Evolutionary conservation across 2,329 filamentous ascomycete species (phyloP), one percentile per base, ranked within the genome.

Genomic region (Scytalidium sp.): DNA sequence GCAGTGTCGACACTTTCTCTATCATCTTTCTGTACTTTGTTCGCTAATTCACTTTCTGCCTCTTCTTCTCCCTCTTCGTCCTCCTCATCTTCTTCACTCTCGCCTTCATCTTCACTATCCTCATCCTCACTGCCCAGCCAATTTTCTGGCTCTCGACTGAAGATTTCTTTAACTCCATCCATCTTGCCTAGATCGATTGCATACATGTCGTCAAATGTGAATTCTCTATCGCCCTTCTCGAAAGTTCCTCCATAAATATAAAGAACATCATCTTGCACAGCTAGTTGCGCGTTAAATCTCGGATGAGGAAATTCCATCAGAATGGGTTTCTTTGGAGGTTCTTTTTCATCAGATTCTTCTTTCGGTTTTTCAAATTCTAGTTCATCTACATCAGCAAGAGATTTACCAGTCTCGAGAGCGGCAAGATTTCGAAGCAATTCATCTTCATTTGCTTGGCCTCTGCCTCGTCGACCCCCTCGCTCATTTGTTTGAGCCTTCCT

Each of bases 231-330:
- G 17, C 90, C 93, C 65, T 96, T 94, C 65, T 99, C 94, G 61
- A 88, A 97, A 0, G 93, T 99, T 17, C 94, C 94, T 23, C 94
- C 92, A 63, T 95, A 97, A 47, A 97, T 90, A 70, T 93, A 99
- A 1, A 97, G 77, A 8, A 89, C 84, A 66, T 99, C 94, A 57
- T 92, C 90, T 69, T 97, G 92, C 1, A 97, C 90, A 1, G 93
- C 84, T 36, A 97, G 73, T 58, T 94, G 88, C 1, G 91, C 86
- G 60, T 97, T 97, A 73, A 99, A 99, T 46, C 94, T 80, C 17
- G 84, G 80, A 61, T 97, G 92, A 3, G 94, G 94, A 65, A 95
- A 85, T 65, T 96, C 92, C 73, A 88, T 88, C 1, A 79, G 78
- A 2, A 92, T 74, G 54, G 86, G 78, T 53, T 85, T 79, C 1